phyloP scores from a whole-genome alignment of 148 eudicot genomes.

The Rheum nobile region DNA sequence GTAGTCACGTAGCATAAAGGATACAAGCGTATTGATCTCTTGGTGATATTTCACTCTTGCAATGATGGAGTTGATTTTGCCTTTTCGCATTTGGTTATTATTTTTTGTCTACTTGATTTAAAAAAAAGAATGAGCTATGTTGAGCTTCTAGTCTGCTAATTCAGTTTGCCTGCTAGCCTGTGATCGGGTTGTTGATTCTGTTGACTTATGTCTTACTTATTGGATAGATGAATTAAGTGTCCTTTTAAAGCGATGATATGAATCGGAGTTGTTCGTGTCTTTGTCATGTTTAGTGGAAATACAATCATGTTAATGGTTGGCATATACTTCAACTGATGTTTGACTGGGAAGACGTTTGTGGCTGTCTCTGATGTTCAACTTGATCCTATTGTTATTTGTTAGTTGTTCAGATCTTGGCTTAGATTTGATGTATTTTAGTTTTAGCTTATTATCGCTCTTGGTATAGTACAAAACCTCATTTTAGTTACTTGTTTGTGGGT shows the following conservation, averaged over 20 bases:
- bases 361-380: neutral
- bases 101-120: neutral
- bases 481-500: slow-evolving; percentile 8
- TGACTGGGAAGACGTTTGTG: neutral
- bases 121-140: neutral
- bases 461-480: slow-evolving; percentile 3
- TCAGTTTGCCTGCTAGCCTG: neutral
- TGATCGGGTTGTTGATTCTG: neutral
- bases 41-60: neutral
- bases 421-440: neutral
- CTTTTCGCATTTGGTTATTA: neutral
- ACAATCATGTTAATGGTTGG: neutral
- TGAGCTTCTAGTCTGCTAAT: neutral
- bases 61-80: neutral
- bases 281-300: neutral
- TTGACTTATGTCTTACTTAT: neutral
- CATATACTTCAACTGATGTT: neutral
- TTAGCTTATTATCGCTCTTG: neutral
- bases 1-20: neutral
- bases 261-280: neutral
- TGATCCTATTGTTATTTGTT: neutral
- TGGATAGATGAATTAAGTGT: neutral
- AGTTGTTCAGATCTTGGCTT: neutral
- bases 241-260: neutral
- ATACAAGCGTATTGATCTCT: neutral